Conservation (phyloP, 345 rosid species). For the Laguncularia racemosa region DNA sequence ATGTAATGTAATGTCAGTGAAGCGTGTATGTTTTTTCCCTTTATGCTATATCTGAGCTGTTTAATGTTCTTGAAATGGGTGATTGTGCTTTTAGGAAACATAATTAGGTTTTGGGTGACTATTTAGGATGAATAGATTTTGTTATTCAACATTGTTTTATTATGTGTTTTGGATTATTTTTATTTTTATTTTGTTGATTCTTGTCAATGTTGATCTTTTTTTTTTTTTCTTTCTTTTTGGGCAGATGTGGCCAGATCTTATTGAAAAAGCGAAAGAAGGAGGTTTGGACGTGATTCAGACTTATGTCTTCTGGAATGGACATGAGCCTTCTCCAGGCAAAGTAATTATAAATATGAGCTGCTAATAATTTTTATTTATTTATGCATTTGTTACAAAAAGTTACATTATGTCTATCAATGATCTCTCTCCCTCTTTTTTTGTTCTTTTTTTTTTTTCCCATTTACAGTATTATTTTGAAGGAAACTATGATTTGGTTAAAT, state of each 20-base stretch:
- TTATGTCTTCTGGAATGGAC: slow-evolving; percentile 98
- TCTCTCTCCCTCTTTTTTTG: neutral
- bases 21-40: neutral
- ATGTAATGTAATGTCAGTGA: neutral
- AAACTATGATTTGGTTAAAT: slow-evolving; percentile 86
- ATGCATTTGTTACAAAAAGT: neutral
- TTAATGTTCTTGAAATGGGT: neutral
- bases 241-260: slow-evolving; percentile 99
- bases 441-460: slow-evolving; percentile 8
- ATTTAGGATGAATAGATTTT: no score
- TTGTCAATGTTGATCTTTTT: no score
- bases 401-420: neutral
- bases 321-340: slow-evolving; percentile 82
- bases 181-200: no score
- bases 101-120: no score
- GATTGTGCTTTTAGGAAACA: no score
- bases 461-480: slow-evolving; percentile 77
- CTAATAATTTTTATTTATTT: neutral
- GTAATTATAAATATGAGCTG: slow-evolving; percentile 23
- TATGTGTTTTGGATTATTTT: no score
- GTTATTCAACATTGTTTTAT: no score
- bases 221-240: slow-evolving; percentile 6
- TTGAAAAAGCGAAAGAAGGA: slow-evolving; percentile 88
- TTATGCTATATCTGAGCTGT: neutral
- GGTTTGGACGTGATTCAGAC: slow-evolving; percentile 98